Evolutionary conservation across 202 grass and related monocot species (phyloP), one percentile per base, ranked within the genome.

Genomic region (Digitaria exilis): DNA sequence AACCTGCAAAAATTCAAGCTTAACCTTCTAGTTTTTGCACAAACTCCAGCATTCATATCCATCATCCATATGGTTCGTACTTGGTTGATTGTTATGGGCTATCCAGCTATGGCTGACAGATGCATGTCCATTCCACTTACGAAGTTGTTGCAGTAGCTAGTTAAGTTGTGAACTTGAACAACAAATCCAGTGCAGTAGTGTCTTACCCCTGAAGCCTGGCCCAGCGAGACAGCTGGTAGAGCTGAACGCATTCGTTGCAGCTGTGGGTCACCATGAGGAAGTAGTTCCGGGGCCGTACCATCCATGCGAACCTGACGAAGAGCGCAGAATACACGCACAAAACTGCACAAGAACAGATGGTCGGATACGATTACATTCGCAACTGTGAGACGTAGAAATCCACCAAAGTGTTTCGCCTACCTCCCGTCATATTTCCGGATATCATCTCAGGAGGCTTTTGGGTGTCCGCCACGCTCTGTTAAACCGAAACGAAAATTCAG

Each of bases 221-320:
- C 86, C 88, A 94, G 24, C 92, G 88, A 74, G 88, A 94, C 2
- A 97, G 28, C 80, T 91, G 92, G 62, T 94, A 94, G 73, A 94
- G 92, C 76, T 97, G 95, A 59, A 97, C 90, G 0, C 67, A 75
- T 80, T 97, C 95, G 37, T 94, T 97, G 64, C 88, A 97, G 60
- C 67, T 87, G 80, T 97, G 94, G 48, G 86, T 89, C 57, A 80
- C 92, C 78, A 97, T 69, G 58, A 97, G 92, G 67, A 97, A 84
- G 78, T 93, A 82, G 67, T 94, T 94, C 19, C 90, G 84, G 31
- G 95, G 90, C 24, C 84, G 81, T 13, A 97, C 95, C 92, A 97
- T 94, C 95, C 95, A 97, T 2, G 95, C 88, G 44, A 97, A 97
- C 82, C 95, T 94, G 84, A 97, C 91, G 62, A 91, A 89, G n/a